A percentile compares a stretch with the other conserved stretches of the same genome.
phyloP scores from a whole-genome alignment of 805 yeast species.

The Candida germanica region DNA sequence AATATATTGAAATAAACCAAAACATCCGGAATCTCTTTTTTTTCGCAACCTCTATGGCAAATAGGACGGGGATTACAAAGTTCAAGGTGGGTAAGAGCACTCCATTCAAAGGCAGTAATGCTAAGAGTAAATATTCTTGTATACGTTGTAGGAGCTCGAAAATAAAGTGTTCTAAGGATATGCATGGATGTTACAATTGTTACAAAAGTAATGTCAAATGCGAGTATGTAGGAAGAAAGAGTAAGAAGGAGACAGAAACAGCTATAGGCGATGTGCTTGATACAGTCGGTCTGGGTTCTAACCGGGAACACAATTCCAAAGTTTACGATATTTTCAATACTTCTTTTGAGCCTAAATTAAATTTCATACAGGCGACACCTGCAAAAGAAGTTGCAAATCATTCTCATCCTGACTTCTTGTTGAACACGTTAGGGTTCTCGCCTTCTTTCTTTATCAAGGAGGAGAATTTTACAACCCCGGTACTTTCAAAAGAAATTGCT shows the following conservation, averaged over 20 bases:
- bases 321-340: too few species aligned
- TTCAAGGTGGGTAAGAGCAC: constrained; percentile 4
- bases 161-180: constrained; percentile 7
- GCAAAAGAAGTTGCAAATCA: not conserved
- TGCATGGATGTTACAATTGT: constrained; percentile 7
- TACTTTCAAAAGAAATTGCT: constrained; percentile 26
- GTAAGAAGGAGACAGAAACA: not conserved
- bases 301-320: too few species aligned
- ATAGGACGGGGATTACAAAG: too few species aligned
- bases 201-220: constrained; percentile 1
- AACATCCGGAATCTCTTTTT: too few species aligned
- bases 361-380: not conserved
- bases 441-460: constrained; percentile 12
- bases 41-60: too few species aligned
- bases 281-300: too few species aligned
- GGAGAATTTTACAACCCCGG: constrained; percentile 9
- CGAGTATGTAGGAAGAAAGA: not conserved
- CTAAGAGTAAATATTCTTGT: constrained; percentile 3
- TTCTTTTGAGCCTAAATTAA: not conserved
- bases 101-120: not conserved
- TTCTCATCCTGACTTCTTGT: constrained; percentile 7
- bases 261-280: not conserved
- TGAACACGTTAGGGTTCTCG: constrained; percentile 16
- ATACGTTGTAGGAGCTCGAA: constrained; percentile 4
- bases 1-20: too few species aligned